Evolutionary conservation across 2,329 filamentous ascomycete genomes (phyloP), one percentile per base, ranked within the genome.

Genomic region (Fusarium musae): DNA sequence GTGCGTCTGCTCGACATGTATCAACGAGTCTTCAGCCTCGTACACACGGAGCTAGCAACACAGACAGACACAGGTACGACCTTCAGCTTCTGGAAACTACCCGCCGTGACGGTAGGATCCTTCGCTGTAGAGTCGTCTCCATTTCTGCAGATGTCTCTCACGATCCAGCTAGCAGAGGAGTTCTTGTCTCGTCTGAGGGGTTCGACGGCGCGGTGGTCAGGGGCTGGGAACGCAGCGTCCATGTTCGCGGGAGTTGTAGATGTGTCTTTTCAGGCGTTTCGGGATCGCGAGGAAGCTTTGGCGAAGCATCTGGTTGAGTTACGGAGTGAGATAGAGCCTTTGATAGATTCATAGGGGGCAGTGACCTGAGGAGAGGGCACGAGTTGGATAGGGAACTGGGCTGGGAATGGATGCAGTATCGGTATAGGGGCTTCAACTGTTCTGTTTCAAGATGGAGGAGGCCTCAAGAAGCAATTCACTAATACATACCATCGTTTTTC

Each of bases 91-190:
- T 85, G 83, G 79, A 82, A 82, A 58, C 79, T 85, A 4, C 83
- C 83, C 16, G 80, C 82, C 53, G 83, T 85, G 8, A 82, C 81
- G 9, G 78, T 85, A 5, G 83, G 83, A 9, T 82, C 81, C 7
- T 83, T 84, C 49, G 78, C 82, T 9, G 80, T 85, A 21, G 81
- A 82, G 50, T 81, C 82, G 17, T 80, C 82, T 8, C 81, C 82
- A 3, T 79, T 80, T n/a, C 76, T 84, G 39, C 83, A 84, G 66
- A 83, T 84, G 80, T 83, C 80, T 16, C 77, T 85, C 26, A 83
- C 83, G 6, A 78, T 84, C 36, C 82, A 84, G 67, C 75, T 85
- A n/a, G 83, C 81, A 9, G 82, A 84, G 64, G 82, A 84, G 70
- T 83, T 84, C 46, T 77, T 85, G 19, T 75, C 73, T 36, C 78